phyloP scores from a whole-genome alignment of 495 filamentous ascomycete genomes.

The Hyaloscypha finlandica region DNA sequence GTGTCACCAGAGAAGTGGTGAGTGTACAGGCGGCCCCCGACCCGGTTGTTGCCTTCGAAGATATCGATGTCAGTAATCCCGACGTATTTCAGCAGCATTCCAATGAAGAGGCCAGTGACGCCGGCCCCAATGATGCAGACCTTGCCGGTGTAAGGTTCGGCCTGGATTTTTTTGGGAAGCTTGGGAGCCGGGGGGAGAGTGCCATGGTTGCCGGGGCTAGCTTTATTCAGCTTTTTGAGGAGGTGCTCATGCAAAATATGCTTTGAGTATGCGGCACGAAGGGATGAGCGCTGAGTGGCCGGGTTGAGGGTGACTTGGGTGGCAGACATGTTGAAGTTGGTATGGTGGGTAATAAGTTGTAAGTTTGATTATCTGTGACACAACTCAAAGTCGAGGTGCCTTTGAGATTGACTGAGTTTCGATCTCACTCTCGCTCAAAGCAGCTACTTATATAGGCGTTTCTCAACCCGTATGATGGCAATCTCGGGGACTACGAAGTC shows the following conservation, averaged over 20 bases:
- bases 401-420: too few relatives aligned
- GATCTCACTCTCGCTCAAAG: too few relatives aligned
- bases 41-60: neutral
- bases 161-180: slow-evolving; percentile 1
- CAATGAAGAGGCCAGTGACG: slow-evolving; percentile 6
- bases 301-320: slow-evolving; percentile 4
- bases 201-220: neutral
- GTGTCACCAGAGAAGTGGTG: slow-evolving; percentile 1
- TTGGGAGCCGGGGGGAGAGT: neutral
- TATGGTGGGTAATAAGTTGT: too few relatives aligned
- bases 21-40: slow-evolving; percentile 6
- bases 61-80: slow-evolving; percentile 6
- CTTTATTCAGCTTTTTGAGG: slow-evolving; percentile 2
- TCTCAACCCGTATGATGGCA: too few relatives aligned
- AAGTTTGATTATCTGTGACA: too few relatives aligned
- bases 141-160: neutral
- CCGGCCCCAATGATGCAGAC: slow-evolving; percentile 10
- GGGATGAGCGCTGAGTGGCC: slow-evolving; percentile 2
- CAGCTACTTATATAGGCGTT: too few relatives aligned
- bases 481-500: too few relatives aligned
- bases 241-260: slow-evolving; percentile 2
- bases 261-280: slow-evolving; percentile 7
- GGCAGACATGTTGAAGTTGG: neutral
- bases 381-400: too few relatives aligned
- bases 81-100: slow-evolving; percentile 5